A percentile compares a stretch with the other conserved stretches of the same genome.
Evolutionary conservation across 306 rosid species (phyloP).

Genomic region (Dicorynia guianensis): DNA sequence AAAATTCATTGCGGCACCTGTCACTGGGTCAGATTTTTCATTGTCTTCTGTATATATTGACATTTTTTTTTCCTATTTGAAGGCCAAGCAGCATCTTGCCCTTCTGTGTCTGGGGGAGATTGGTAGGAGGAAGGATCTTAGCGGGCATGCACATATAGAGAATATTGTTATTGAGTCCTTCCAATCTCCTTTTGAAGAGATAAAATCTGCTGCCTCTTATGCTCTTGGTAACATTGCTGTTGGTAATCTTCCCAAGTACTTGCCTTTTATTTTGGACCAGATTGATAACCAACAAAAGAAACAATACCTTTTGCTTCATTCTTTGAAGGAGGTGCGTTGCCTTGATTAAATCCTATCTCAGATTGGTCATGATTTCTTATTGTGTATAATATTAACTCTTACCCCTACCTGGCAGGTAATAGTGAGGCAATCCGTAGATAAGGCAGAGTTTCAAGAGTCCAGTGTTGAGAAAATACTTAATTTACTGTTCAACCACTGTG

Average conservation of each 20-base stretch:
- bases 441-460: conserved; percentile 91
- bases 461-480: conserved; percentile 97
- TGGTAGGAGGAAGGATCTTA: conserved; percentile 96
- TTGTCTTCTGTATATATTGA: conserved; percentile 14
- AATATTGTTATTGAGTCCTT: conserved; percentile 96
- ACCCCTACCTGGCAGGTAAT: conserved; percentile 67
- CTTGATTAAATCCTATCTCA: conserved; percentile 35
- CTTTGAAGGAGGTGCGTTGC: conserved; percentile 86
- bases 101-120: conserved; percentile 96
- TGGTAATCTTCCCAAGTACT: conserved; percentile 93
- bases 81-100: conserved; percentile 99
- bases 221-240: conserved; percentile 99
- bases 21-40: conserved; percentile 28
- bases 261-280: conserved; percentile 98
- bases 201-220: conserved; percentile 97
- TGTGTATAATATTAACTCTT: background rate
- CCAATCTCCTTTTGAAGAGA: conserved; percentile 99
- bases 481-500: conserved; percentile 94
- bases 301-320: conserved; percentile 97
- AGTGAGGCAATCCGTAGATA: conserved; percentile 96
- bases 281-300: conserved; percentile 99
- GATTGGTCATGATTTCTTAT: conserved; percentile 11
- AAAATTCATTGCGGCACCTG: background rate
- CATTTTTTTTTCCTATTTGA: conserved; percentile 30
- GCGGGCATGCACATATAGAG: conserved; percentile 85